Evolutionary conservation across 352 stramenopile genomes (phyloP), one percentile per base, ranked within the genome.

Genomic region (Globisporangium lucens): DNA sequence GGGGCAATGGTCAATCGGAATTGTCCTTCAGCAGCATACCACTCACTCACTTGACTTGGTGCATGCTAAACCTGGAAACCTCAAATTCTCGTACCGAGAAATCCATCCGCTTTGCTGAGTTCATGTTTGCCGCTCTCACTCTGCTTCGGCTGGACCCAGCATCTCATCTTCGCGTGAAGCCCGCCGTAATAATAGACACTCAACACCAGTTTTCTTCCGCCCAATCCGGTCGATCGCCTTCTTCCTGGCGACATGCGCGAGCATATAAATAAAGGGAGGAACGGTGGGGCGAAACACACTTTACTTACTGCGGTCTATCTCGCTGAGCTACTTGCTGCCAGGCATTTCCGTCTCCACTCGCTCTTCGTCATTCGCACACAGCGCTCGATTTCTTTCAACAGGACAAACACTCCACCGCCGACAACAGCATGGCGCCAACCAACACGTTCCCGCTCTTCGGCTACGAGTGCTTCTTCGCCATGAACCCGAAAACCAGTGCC

Each of bases 381-480:
- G 4, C 2, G 4, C 46, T 27, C 7, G 13, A 17, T 20, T 15
- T 38, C 55, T 29, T 30, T 30, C 10, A 24, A 36, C 2, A 13
- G 8, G 10, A 3, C 15, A 27, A 12, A 41, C n/a, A 59, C 53
- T 5, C 5, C 15, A 60, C 13, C 22, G n/a, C 13, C 22, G n/a
- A 30, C 9, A 29, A 33, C 49, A 29, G 24, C 24, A 78, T 78
- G 75, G 61, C 68, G 9, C 66, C 75, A n/a, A 49, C 41, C 52
- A 66, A 67, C 2, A 84, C 79, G 47, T 80, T 88, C 55, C 71
- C 73, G n/a, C 75, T 90, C 4, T 79, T 85, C 41, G 79, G 82
- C 57, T 90, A 90, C 53, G 82, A 90, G 72, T 77, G 82, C 49
- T 90, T 90, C 73, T 88, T 84, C 63, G 76, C 82, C 17, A 90